Evolutionary conservation across 495 filamentous ascomycete genomes (phyloP), one percentile per base, ranked within the genome.

Genomic region (Annulohypoxylon moriforme): DNA sequence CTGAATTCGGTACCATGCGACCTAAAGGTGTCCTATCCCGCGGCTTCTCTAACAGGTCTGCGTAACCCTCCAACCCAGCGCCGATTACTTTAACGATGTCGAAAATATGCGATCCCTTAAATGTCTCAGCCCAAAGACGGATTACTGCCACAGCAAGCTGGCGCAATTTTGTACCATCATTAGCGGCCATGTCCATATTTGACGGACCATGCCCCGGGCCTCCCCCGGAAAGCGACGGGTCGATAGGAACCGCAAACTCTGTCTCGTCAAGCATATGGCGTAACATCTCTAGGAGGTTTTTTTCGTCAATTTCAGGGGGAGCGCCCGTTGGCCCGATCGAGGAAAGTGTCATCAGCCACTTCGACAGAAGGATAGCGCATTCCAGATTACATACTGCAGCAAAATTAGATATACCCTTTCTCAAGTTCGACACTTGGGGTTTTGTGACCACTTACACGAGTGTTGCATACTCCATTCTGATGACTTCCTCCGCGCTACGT

Each of bases 211-310:
- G 79, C 14, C 74, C 74, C n/a, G 75, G 77, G 3, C 69, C 75
- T 27, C 75, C 72, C 16, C 79, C 80, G 3, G 78, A 82, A 33
- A 83, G 78, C 2, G 81, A 82, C 2, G 84, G 84, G 44, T 86
- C 84, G 52, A 86, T 80, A 1, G 84, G 83, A 6, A 90, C 88
- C 46, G 90, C 89, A 76, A 92, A 90, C 67, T 91, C 89, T 8
- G 91, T 93, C 81, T 93, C 91, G 74, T 91, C 89, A 71, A 93
- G 85, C 88, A 93, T 91, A 71, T 87, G 89, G 58, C 89, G 88
- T 38, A 93, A 84, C 83, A 87, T 91, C 42, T 88, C 79, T 20
- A 92, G 84, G 9, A 93, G 81, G 66, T 87, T 88, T 57, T 82
- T 82, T 76, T 93, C 91, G 59, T 93, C 89, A 47, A 82, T 76